Evolutionary conservation across 1,284 basidiomycete genomes (phyloP), one percentile per base, ranked within the genome.

Genomic region (Ceratobasidium sp.): DNA sequence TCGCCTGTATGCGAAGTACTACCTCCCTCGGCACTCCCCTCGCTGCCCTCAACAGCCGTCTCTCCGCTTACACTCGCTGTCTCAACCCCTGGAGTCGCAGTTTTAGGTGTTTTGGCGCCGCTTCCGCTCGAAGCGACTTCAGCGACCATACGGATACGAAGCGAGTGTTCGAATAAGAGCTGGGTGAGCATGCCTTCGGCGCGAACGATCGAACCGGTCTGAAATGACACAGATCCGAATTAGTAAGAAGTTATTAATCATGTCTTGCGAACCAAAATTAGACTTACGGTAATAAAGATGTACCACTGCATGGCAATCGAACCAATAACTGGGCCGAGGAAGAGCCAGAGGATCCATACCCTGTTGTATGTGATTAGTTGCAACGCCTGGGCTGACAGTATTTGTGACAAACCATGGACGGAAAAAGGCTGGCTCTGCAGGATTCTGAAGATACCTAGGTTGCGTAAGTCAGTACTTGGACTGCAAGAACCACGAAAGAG

Each of bases 161-260:
- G 85, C 1, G 91, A 86, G 80, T 93, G 92, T 78, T 93, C 91
- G 81, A 93, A 93, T 6, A 94, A 84, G 3, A 93, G 87, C 80
- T 93, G 89, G 0, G 92, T 93, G 70, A 94, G 85, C 70, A 94
- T 87, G 1, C 88, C 87, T 82, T 94, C 91, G 7, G 84, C 82
- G 59, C 89, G 88, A 17, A 91, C 89, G 9, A 90, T 83, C 46
- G 83, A 78, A 52, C 85, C 82, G 20, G 84, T 85, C 64, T 79
- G 50, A 9, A 23, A 12, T 26, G 23, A 23, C n/a, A 12, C 26
- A 57, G 67, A 40, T 26, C 6, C 64, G 38, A 7, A 28, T 13
- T 5, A 56, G 50, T 9, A 15, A 40, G 12, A 40, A 26, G 52
- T 12, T 44, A 6, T 20, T 23, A 42, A 6, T 17, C 17, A n/a